Evolutionary conservation across 1,284 basidiomycete genomes (phyloP), one percentile per base, ranked within the genome.

Genomic region (Pseudozyma hubeiensis): DNA sequence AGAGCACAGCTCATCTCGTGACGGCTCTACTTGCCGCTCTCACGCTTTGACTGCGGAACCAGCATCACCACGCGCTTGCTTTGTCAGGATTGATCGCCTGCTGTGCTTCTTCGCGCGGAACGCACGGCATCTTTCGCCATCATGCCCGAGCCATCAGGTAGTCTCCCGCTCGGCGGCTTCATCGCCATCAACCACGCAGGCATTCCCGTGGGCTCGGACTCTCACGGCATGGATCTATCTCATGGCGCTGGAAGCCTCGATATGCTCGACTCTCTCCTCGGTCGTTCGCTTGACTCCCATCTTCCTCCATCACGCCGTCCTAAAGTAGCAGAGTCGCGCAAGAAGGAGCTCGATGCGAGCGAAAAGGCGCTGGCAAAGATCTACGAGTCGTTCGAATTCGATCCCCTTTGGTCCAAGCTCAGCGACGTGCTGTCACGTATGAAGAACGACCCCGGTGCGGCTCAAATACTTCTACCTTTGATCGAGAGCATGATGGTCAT

Each of bases 401-500:
- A 78, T 5, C 53, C 66, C 29, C 62, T 84, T 19, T 84, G 82
- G 82, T 54, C 60, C 11, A 76, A 77, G 55, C 70, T 84, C 31
- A 78, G 80, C 55, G 75, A 82, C 47, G 79, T 79, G 11, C 65
- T 84, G 16, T 61, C 75, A 4, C 69, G 81, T 19, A 67, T 84
- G 69, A 75, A 78, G 40, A 75, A 75, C 43, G 81, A 83, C 43
- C 78, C 80, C 2, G 70, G 71, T 34, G 81, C 82, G 7, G 82
- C 81, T 7, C 79, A 81, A 63, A 77, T 84, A 19, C 64, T 84
- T 4, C 53, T 84, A 7, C 82, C 82, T 14, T 54, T 80, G 50
- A 84, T 84, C 50, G 82, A 84, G 55, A 82, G 80, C 52, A 87
- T 99, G 70, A 97, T 99, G 93, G 96, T 99, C 1, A 93, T 99